Percentiles rank a stretch among this genome's conserved stretches.
These are phyloP conservation scores for Narthecium ossifragum DNA, from an alignment of 106 monocot species.

Conservation along the genomic window DNA sequence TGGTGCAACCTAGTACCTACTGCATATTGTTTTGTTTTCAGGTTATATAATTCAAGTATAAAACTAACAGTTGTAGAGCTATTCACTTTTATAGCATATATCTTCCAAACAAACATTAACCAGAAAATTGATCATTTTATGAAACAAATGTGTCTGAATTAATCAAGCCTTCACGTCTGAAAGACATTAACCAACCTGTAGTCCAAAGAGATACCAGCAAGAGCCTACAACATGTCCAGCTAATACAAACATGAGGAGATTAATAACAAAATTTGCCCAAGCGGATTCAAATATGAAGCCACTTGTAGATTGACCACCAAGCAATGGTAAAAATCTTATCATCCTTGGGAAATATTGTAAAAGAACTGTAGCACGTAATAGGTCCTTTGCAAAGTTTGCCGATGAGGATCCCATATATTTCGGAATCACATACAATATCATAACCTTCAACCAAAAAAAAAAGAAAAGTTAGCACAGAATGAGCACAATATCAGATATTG, in stretches of 20 bases:
- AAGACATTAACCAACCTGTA: slow-evolving; percentile 55
- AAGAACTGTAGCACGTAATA: slow-evolving; percentile 67
- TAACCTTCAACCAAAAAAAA: slow-evolving; percentile 40
- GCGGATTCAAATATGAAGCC: slow-evolving; percentile 97
- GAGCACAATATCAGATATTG: too few relatives aligned
- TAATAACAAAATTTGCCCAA: slow-evolving; percentile 92
- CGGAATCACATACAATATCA: slow-evolving; percentile 71
- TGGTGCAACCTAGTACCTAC: too few relatives aligned
- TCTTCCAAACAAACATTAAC: too few relatives aligned
- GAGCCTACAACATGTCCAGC: slow-evolving; percentile 97
- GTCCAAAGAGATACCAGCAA: slow-evolving; percentile 88
- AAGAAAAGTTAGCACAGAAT: background rate
- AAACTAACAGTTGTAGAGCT: too few relatives aligned
- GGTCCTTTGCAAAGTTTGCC: slow-evolving; percentile 84
- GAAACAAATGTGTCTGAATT: too few relatives aligned
- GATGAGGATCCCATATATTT: slow-evolving; percentile 57
- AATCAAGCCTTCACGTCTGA: background rate
- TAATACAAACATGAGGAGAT: slow-evolving; percentile 90
- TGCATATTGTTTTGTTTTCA: too few relatives aligned
- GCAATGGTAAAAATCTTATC: slow-evolving; percentile 60
- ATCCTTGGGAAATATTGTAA: slow-evolving; percentile 87
- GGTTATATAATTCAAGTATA: too few relatives aligned
- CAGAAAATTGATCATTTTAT: too few relatives aligned
- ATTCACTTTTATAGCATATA: too few relatives aligned
- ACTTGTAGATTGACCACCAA: slow-evolving; percentile 72